phyloP scores from a whole-genome alignment of 768 basidiomycete genomes.

The Mrakia blollopis region DNA sequence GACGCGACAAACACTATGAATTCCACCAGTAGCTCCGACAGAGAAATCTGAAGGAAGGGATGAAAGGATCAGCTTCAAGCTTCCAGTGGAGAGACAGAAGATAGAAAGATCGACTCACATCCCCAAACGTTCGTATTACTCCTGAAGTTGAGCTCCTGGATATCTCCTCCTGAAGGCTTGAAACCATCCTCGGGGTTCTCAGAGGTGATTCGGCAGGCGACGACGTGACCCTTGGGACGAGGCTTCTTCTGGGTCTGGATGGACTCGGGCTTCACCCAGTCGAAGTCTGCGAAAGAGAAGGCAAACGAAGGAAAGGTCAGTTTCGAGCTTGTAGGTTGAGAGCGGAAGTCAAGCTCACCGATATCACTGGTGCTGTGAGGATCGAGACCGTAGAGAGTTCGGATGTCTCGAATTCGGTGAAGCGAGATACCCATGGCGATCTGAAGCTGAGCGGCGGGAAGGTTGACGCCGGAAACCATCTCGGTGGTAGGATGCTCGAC shows the following conservation, averaged over 20 bases:
- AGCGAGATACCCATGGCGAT: slow-evolving; percentile 97
- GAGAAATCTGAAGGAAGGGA: slow-evolving; percentile 63
- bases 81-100: neutral
- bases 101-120: slow-evolving; percentile 42
- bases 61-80: neutral
- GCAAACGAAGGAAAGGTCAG: neutral
- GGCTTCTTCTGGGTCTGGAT: slow-evolving; percentile 88
- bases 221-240: slow-evolving; percentile 93
- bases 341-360: slow-evolving; percentile 41
- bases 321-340: neutral
- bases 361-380: slow-evolving; percentile 85
- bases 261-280: slow-evolving; percentile 83
- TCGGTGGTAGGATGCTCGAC: slow-evolving; percentile 99
- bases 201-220: slow-evolving; percentile 97
- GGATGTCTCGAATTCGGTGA: slow-evolving; percentile 91
- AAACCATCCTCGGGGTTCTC: slow-evolving; percentile 99
- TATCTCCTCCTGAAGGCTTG: slow-evolving; percentile 93
- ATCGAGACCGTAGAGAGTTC: slow-evolving; percentile 88
- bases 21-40: slow-evolving; percentile 86
- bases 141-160: slow-evolving; percentile 98
- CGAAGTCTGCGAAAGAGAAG: slow-evolving; percentile 56
- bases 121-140: slow-evolving; percentile 99
- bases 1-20: slow-evolving; percentile 52
- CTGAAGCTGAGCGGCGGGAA: slow-evolving; percentile 94
- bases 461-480: slow-evolving; percentile 98